Percentiles rank a stretch among this genome's conserved stretches.
These are phyloP conservation scores for Hymenoscyphus occultus DNA, from an alignment of 2,329 filamentous ascomycete species.

Conservation along the genomic window DNA sequence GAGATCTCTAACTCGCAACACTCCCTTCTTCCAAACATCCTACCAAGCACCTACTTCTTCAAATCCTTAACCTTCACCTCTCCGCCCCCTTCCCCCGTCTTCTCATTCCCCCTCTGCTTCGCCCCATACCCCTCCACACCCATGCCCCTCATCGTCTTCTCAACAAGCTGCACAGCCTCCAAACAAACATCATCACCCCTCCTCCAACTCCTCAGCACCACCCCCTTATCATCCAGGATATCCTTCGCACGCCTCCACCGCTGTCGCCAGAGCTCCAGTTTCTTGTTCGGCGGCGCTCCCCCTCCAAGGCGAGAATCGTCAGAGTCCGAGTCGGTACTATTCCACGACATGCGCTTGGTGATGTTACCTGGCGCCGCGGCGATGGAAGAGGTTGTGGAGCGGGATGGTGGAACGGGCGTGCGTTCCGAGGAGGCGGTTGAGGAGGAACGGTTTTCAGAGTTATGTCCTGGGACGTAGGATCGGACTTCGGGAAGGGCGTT, in stretches of 20 bases:
- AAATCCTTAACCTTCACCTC: conserved; percentile 37
- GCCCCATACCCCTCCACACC: conserved; percentile 36
- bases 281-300: conserved; percentile 52
- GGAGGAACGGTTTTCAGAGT: conserved; percentile 20
- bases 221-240: conserved; percentile 59
- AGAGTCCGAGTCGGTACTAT: conserved; percentile 29
- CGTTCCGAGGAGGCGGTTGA: conserved; percentile 23
- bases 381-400: not conserved
- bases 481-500: conserved; percentile 35
- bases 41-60: conserved; percentile 19
- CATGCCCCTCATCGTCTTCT: conserved; percentile 49
- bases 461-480: conserved; percentile 30
- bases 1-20: not conserved
- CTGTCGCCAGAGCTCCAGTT: conserved; percentile 69
- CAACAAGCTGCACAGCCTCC: conserved; percentile 64
- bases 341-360: conserved; percentile 25
- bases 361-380: conserved; percentile 14
- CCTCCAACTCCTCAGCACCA: conserved; percentile 70
- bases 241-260: conserved; percentile 64
- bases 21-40: not conserved
- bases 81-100: conserved; percentile 33
- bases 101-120: conserved; percentile 24
- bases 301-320: conserved; percentile 29
- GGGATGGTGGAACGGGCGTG: not conserved
- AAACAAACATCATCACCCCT: conserved; percentile 66